Evolutionary conservation across 1,284 basidiomycete genomes (phyloP).

Genomic region (Apiotrichum brassicae): DNA sequence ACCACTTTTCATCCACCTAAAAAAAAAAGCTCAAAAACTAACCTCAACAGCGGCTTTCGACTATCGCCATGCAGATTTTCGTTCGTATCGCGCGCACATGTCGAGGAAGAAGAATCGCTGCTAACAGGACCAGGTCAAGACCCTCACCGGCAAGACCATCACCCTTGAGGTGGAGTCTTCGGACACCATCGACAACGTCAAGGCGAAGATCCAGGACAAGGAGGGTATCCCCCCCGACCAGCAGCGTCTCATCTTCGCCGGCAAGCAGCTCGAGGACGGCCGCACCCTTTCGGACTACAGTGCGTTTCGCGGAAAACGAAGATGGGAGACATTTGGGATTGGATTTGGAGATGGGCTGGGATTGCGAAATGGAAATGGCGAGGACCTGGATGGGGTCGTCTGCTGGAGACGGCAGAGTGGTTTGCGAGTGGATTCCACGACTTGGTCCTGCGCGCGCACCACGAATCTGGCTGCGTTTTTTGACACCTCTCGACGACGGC

Average conservation of each 20-base stretch:
- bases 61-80: constrained; percentile 6
- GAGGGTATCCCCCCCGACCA: constrained; percentile 83
- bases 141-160: constrained; percentile 55
- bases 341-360: background rate
- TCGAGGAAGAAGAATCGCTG: no score
- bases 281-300: constrained; percentile 89
- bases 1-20: no score
- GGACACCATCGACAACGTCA: constrained; percentile 60
- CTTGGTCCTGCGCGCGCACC: no score
- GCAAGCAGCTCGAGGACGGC: constrained; percentile 95
- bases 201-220: constrained; percentile 56
- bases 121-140: constrained; percentile 30
- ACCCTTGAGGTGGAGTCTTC: constrained; percentile 56
- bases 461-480: no score
- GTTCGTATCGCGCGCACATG: background rate
- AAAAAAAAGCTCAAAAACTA: no score
- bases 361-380: background rate
- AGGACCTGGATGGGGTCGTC: no score
- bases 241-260: constrained; percentile 88
- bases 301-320: constrained; percentile 22
- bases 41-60: no score
- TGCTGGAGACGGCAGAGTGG: no score
- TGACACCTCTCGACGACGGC: no score
- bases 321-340: background rate
- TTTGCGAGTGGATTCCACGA: no score